Evolutionary conservation across 805 yeast genomes (phyloP).

Genomic region (Pichia rugopelliculosa): DNA sequence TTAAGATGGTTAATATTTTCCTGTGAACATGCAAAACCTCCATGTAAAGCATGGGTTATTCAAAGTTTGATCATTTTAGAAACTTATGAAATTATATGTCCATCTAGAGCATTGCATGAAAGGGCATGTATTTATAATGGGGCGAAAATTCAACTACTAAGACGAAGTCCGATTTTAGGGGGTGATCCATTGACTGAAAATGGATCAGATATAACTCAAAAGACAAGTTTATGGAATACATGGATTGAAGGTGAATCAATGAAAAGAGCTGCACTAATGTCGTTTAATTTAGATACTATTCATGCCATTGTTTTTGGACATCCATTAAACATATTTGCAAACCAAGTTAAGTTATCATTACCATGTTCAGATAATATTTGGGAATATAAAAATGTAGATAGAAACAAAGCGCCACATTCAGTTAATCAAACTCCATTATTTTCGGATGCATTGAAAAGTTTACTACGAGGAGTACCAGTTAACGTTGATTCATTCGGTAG

Average conservation of each 20-base stretch:
- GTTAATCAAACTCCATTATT: constrained; percentile 22
- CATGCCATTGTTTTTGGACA: constrained; percentile 74
- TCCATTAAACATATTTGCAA: constrained; percentile 40
- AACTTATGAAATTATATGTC: constrained; percentile 39
- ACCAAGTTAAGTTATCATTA: constrained; percentile 47
- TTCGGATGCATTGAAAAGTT: constrained; percentile 21
- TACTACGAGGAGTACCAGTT: constrained; percentile 39
- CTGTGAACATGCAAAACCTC: constrained; percentile 37
- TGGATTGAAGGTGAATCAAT: constrained; percentile 75
- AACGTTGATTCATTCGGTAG: constrained; percentile 49
- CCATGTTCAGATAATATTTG: constrained; percentile 55
- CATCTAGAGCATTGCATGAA: constrained; percentile 40
- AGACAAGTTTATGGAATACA: constrained; percentile 32
- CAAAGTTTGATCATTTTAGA: constrained; percentile 42
- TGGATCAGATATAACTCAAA: constrained; percentile 22
- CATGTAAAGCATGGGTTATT: constrained; percentile 42
- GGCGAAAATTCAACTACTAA: constrained; percentile 41
- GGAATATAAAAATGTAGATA: constrained; percentile 26
- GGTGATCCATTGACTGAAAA: constrained; percentile 33
- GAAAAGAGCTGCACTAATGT: constrained; percentile 67
- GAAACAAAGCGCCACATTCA: constrained; percentile 14
- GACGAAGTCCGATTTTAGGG: constrained; percentile 40
- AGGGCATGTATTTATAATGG: constrained; percentile 46
- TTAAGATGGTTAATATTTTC: constrained; percentile 39
- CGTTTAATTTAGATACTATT: constrained; percentile 64